Conservation (phyloP, 805 yeast species). For the Pichia californica region DNA sequence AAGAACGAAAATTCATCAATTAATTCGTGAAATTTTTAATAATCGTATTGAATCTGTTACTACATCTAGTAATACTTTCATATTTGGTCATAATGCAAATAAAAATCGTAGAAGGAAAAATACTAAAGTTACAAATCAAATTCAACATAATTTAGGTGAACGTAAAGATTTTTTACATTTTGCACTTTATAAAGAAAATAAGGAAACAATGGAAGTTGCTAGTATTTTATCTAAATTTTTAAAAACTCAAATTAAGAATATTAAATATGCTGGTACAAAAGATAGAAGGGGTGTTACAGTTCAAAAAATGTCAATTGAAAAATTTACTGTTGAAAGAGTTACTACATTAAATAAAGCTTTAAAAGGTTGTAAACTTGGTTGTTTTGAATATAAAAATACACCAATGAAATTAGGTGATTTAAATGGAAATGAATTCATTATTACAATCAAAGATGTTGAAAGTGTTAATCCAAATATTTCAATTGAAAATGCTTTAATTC, state of each 20-base stretch:
- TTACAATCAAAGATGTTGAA: conserved; percentile 72
- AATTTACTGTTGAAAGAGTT: conserved; percentile 67
- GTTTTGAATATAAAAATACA: conserved; percentile 58
- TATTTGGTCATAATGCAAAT: conserved; percentile 48
- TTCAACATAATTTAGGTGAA: conserved; percentile 71
- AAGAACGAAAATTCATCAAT: conserved; percentile 76
- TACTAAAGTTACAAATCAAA: conserved; percentile 36
- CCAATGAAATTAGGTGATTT: conserved; percentile 75
- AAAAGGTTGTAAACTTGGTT: conserved; percentile 74
- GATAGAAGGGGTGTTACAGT: conserved; percentile 95
- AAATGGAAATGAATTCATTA: conserved; percentile 80
- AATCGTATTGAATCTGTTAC: conserved; percentile 77
- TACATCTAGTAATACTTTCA: conserved; percentile 57
- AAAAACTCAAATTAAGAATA: conserved; percentile 60
- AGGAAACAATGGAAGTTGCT: conserved; percentile 96
- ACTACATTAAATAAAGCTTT: conserved; percentile 69
- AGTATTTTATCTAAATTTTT: conserved; percentile 64
- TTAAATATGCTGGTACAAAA: conserved; percentile 91
- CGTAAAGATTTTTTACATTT: conserved; percentile 65
- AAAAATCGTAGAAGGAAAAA: conserved; percentile 31
- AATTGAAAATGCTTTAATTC: conserved; percentile 41
- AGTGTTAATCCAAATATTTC: conserved; percentile 28
- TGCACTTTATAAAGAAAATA: conserved; percentile 84
- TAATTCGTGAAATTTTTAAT: conserved; percentile 66
- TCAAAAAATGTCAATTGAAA: conserved; percentile 67